phyloP scores from a whole-genome alignment of 31 red algal genomes.

The Odonthalia washingtoniensis region DNA sequence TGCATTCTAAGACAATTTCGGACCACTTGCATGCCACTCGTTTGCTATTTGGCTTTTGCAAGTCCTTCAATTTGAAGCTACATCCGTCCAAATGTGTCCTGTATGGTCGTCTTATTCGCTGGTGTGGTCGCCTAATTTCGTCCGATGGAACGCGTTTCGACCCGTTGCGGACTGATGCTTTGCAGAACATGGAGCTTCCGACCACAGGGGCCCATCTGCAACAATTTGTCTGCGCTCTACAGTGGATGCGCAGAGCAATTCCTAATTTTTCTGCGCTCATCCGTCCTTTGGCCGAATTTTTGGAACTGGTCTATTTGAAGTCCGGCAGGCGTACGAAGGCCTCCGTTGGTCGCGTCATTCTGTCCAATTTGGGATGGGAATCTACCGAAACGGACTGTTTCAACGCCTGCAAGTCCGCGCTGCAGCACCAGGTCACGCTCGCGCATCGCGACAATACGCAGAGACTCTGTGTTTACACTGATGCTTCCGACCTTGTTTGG shows the following conservation, averaged over 20 bases:
- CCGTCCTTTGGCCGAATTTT: neutral
- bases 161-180: neutral
- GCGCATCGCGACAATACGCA: constrained; percentile 9
- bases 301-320: constrained; percentile 26
- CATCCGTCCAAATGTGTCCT: constrained; percentile 9
- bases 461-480: constrained; percentile 20
- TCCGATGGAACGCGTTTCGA: constrained; percentile 10
- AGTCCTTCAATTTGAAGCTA: constrained; percentile 13
- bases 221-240: constrained; percentile 39
- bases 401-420: neutral
- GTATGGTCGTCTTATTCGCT: constrained; percentile 2
- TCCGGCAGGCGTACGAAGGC: constrained; percentile 24
- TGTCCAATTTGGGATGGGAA: neutral
- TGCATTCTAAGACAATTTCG: neutral
- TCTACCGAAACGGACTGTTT: neutral
- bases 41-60: neutral
- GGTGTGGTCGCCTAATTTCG: neutral
- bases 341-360: neutral
- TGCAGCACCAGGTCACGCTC: neutral
- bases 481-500: constrained; percentile 26
- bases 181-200: constrained; percentile 8
- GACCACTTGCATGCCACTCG: too few species aligned
- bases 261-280: constrained; percentile 7
- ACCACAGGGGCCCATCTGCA: constrained; percentile 21
- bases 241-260: constrained; percentile 19